These are phyloP conservation scores for Polytrichum commune DNA, from an alignment of 225 moss, liverwort and hornwort genomes.

Conservation along the genomic window DNA sequence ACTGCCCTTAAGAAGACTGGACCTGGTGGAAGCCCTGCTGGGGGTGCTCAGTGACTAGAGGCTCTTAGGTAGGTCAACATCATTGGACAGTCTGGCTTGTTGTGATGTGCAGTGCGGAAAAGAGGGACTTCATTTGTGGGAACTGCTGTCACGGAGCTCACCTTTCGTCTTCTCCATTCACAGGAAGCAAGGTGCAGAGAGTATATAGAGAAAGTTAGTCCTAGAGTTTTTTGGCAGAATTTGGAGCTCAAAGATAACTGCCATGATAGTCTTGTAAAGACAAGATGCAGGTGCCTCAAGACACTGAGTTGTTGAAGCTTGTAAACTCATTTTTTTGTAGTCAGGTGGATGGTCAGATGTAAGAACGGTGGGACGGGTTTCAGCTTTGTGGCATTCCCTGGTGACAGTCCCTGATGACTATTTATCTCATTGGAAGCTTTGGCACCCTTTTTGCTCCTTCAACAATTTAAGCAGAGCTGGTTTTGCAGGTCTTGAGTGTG, in stretches of 20 bases:
- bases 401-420: constrained; percentile 1
- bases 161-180: not conserved
- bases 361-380: not conserved
- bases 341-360: not conserved
- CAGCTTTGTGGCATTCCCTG: not conserved
- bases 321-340: not conserved
- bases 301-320: constrained; percentile 1
- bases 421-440: constrained; percentile 1
- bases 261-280: constrained; percentile 2
- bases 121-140: not conserved
- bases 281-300: not conserved
- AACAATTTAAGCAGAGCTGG: not conserved
- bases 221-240: not conserved
- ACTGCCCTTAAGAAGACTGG: constrained; percentile 64
- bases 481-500: not conserved
- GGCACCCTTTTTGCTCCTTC: constrained; percentile 1
- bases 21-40: constrained; percentile 22
- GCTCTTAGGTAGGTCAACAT: not conserved
- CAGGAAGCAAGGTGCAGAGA: not conserved
- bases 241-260: not conserved
- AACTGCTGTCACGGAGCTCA: not conserved
- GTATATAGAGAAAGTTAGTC: not conserved
- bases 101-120: not conserved
- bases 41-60: constrained; percentile 21
- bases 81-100: constrained; percentile 14